These are phyloP conservation scores for Yamadazyma dendronema DNA, from an alignment of 1,139 yeast species.

Conservation along the genomic window DNA sequence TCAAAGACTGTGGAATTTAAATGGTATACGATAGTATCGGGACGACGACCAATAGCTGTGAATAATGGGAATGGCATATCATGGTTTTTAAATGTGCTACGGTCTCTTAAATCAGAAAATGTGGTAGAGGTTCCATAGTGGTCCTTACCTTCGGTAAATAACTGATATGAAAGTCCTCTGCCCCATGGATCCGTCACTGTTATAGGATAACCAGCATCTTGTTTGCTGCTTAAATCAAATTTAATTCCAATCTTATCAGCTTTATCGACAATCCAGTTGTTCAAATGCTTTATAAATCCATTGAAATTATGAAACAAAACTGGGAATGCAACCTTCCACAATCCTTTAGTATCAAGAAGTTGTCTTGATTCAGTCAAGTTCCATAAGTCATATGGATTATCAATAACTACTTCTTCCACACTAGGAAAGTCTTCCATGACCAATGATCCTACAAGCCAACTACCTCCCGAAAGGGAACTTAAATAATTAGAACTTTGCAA, in stretches of 20 bases:
- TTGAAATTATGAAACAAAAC: slow-evolving; percentile 22
- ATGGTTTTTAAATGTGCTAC: slow-evolving; percentile 26
- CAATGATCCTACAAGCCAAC: slow-evolving; percentile 38
- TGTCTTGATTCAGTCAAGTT: slow-evolving; percentile 31
- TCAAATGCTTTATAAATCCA: slow-evolving; percentile 28
- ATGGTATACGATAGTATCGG: slow-evolving; percentile 29
- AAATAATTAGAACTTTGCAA: slow-evolving; percentile 39
- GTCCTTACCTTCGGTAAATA: slow-evolving; percentile 27
- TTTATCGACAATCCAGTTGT: slow-evolving; percentile 27
- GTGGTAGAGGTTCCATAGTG: slow-evolving; percentile 25
- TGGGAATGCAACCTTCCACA: slow-evolving; percentile 23
- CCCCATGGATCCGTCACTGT: slow-evolving; percentile 39
- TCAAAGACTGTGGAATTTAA: slow-evolving; percentile 40
- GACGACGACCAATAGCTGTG: slow-evolving; percentile 36
- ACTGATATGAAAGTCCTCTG: slow-evolving; percentile 39
- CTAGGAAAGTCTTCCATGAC: slow-evolving; percentile 34
- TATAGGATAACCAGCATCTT: slow-evolving; percentile 31
- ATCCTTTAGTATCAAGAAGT: slow-evolving; percentile 25
- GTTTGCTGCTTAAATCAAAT: slow-evolving; percentile 27
- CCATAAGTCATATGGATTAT: slow-evolving; percentile 34
- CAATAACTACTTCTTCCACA: slow-evolving; percentile 33
- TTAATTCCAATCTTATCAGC: slow-evolving; percentile 23
- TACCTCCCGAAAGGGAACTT: slow-evolving; percentile 40
- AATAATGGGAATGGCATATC: slow-evolving; percentile 44
- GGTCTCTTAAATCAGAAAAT: slow-evolving; percentile 33